Evolutionary conservation across 176 grass and related monocot species (phyloP), one percentile per base, ranked within the genome.

Genomic region (Ensete glaucum): DNA sequence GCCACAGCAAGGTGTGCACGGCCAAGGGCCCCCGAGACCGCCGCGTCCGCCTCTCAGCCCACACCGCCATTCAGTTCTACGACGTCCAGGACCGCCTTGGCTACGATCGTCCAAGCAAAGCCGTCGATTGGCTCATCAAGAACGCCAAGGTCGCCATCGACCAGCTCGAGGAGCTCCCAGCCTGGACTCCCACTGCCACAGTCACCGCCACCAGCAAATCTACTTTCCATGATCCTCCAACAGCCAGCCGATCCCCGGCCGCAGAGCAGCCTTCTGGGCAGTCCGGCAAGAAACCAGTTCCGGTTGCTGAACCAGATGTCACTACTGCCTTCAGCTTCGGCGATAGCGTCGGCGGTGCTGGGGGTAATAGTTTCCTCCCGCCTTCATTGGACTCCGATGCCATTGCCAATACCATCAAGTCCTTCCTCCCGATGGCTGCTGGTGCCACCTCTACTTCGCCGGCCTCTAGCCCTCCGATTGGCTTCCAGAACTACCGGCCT

Each of bases 71-170:
- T 22, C 63, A 65, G 24, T 65, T 65, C 63, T 65, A 65, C 63
- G 63, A 65, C 63, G 63, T 65, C 20, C 63, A 65, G 63, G 63
- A 65, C 22, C 63, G 63, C 21, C 63, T 65, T 65, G 63, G 63
- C 63, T 65, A 27, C 63, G 63, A 65, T 11, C 63, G 63, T 11
- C 63, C 63, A 9, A 65, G 63, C 63, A 65, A 65, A 22, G 63
- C 63, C 20, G 11, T 65, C 63, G 63, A 65, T 65, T 65, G 63
- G 63, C 63, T 65, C 63, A 65, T 65, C 63, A 65, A 65, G 63
- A 65, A 65, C 63, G 63, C 63, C 63, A 65, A 65, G 63, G 2
- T 22, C 12, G 63, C 63, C 23, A 65, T 85, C 84, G 86, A 87
- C 72, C 56, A 82, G 56, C 84, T 86, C 52, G 34, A 85, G 84